Evolutionary conservation across 1,139 yeast genomes (phyloP).

Genomic region (Yamadazyma aaseri): DNA sequence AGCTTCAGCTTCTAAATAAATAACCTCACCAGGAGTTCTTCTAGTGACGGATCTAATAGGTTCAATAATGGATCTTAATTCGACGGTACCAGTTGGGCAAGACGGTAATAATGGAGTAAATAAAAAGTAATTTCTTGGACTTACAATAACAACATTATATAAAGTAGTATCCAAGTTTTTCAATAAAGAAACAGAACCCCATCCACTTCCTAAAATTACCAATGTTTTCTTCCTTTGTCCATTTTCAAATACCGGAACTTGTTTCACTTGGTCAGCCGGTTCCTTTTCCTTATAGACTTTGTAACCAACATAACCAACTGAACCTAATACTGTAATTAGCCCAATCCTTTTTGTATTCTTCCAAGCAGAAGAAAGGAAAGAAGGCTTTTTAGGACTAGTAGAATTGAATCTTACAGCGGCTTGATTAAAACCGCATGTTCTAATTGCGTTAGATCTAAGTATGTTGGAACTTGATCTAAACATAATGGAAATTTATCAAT

Average conservation of each 20-base stretch:
- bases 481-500: no score
- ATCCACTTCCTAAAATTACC: slow-evolving; percentile 89
- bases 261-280: slow-evolving; percentile 56
- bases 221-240: slow-evolving; percentile 84
- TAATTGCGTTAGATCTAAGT: not conserved
- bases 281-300: slow-evolving; percentile 60
- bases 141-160: slow-evolving; percentile 84
- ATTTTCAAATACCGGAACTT: slow-evolving; percentile 55
- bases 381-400: slow-evolving; percentile 8
- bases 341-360: slow-evolving; percentile 30
- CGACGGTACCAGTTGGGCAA: slow-evolving; percentile 91
- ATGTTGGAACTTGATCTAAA: slow-evolving; percentile 7
- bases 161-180: slow-evolving; percentile 82
- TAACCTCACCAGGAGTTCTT: slow-evolving; percentile 69
- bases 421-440: not conserved
- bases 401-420: slow-evolving; percentile 15
- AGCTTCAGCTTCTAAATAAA: slow-evolving; percentile 90
- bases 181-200: slow-evolving; percentile 86
- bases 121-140: slow-evolving; percentile 92
- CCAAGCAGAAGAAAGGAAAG: slow-evolving; percentile 22
- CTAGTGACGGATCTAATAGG: slow-evolving; percentile 19
- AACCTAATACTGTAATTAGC: slow-evolving; percentile 29
- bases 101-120: slow-evolving; percentile 94
- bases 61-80: slow-evolving; percentile 69
- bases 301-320: slow-evolving; percentile 51